A percentile compares a stretch with the other conserved stretches of the same genome.
phyloP scores from a whole-genome alignment of 352 stramenopile species.

The Phytophthora palmivora region DNA sequence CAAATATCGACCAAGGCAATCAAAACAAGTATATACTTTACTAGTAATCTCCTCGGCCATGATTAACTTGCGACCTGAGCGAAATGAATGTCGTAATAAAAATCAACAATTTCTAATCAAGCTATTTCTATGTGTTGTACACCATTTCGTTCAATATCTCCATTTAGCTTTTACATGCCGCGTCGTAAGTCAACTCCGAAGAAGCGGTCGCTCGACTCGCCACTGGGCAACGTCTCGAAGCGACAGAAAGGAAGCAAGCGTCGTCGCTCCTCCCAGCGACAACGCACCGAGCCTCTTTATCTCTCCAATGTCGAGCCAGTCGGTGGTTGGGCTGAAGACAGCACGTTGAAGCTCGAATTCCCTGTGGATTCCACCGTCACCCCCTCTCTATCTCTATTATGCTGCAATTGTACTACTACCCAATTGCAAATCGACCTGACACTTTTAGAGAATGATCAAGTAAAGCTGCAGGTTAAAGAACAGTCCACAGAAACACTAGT shows the following conservation, averaged over 20 bases:
- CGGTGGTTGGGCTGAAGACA: constrained; percentile 1
- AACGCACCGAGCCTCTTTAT: constrained; percentile 12
- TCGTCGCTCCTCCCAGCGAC: background rate
- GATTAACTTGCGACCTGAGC: too few species aligned
- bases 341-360: constrained; percentile 17
- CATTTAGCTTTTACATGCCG: constrained; percentile 18
- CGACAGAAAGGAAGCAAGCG: constrained; percentile 1
- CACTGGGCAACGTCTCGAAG: constrained; percentile 13
- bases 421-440: constrained; percentile 21
- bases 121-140: too few species aligned
- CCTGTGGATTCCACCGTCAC: constrained; percentile 11
- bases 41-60: too few species aligned
- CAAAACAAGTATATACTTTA: too few species aligned
- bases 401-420: background rate
- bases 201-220: constrained; percentile 15
- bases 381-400: constrained; percentile 15
- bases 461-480: constrained; percentile 14
- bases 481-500: constrained; percentile 8
- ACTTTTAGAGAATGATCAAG: constrained; percentile 17
- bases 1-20: too few species aligned
- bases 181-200: constrained; percentile 29
- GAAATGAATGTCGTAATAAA: too few species aligned
- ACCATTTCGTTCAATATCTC: too few species aligned
- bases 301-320: constrained; percentile 11
- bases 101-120: too few species aligned